Percentiles rank a stretch among this genome's conserved stretches.
Evolutionary conservation across 2,329 filamentous ascomycete species (phyloP).

Genomic region (Ophiostoma perfectum): DNA sequence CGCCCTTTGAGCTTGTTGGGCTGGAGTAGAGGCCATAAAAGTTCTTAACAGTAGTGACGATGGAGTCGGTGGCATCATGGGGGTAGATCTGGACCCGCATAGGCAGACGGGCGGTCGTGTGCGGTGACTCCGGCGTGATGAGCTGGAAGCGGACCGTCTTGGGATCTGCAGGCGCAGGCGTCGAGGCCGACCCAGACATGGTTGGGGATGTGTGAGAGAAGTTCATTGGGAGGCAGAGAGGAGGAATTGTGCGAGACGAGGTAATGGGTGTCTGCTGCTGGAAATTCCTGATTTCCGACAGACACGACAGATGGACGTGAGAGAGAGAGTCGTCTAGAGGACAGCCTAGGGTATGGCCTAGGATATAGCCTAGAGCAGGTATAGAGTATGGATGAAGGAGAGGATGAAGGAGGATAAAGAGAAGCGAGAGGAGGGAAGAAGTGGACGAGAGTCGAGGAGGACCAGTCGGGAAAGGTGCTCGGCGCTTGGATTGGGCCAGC

Average conservation of each 20-base stretch:
- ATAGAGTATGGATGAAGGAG: not conserved
- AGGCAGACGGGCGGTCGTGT: constrained; percentile 69
- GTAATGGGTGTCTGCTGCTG: not conserved
- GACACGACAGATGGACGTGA: not conserved
- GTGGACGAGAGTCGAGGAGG: constrained; percentile 11
- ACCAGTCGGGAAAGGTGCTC: not conserved
- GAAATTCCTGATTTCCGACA: not conserved
- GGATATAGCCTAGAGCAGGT: not conserved
- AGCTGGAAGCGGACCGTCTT: constrained; percentile 79
- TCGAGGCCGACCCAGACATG: constrained; percentile 29
- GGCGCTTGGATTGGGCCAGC: constrained; percentile 19
- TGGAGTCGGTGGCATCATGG: constrained; percentile 94
- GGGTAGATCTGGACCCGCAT: constrained; percentile 87
- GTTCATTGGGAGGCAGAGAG: constrained; percentile 22
- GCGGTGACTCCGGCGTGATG: constrained; percentile 61
- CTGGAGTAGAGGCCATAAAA: constrained; percentile 94
- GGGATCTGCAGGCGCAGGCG: constrained; percentile 40
- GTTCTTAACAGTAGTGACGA: constrained; percentile 97
- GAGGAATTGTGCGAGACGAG: not conserved
- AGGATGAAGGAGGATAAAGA: not conserved
- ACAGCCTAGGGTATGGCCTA: too few species aligned
- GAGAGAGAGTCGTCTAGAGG: not conserved
- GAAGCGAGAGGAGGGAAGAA: not conserved
- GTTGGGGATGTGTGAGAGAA: constrained; percentile 20
- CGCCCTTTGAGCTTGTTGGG: constrained; percentile 62